These are phyloP conservation scores for Talaromyces sp. DNA, from an alignment of 2,329 filamentous ascomycete species.

Conservation along the genomic window DNA sequence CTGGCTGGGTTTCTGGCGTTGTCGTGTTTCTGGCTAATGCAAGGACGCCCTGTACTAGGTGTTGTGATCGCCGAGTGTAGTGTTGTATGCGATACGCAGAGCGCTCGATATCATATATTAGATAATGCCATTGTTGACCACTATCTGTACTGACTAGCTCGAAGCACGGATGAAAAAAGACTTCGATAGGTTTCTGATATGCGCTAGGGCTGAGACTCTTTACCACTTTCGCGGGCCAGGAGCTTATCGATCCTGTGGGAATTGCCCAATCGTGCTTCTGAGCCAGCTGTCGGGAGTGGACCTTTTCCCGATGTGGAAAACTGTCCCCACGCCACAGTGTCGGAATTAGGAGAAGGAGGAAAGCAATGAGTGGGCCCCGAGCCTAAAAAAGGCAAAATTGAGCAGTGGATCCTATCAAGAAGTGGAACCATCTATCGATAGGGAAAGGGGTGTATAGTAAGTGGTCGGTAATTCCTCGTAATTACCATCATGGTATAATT, in stretches of 20 bases:
- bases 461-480: background rate
- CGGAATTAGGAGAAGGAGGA: background rate
- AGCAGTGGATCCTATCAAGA: background rate
- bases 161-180: background rate
- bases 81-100: background rate
- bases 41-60: slow-evolving; percentile 7
- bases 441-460: background rate
- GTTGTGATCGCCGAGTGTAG: background rate
- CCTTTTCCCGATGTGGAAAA: background rate
- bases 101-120: background rate
- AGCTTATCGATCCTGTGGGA: background rate
- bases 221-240: background rate
- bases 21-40: background rate
- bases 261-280: background rate
- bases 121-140: background rate
- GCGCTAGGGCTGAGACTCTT: slow-evolving; percentile 5
- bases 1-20: background rate
- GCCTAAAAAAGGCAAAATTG: background rate
- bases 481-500: background rate
- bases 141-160: background rate
- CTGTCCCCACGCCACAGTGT: background rate
- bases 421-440: background rate
- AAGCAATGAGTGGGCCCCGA: background rate
- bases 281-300: background rate
- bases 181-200: background rate